Conservation (phyloP, 441 rosid genomes). For the Eruca vesicaria region DNA sequence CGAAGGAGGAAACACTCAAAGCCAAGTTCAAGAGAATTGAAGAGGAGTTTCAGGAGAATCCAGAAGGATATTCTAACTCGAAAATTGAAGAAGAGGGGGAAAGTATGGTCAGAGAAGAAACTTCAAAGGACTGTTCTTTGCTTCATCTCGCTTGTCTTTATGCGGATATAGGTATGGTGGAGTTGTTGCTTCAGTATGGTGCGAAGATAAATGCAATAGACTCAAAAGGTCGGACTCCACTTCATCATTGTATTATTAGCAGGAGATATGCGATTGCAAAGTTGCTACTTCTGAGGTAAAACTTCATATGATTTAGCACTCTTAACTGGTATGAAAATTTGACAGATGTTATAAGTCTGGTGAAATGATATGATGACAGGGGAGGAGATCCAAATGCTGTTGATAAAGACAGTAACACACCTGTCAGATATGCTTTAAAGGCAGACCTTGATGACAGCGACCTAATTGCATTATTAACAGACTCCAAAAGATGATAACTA, state of each 20-base stretch:
- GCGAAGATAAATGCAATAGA: conserved; percentile 72
- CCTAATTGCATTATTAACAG: conserved; percentile 52
- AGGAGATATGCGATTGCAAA: conserved; percentile 70
- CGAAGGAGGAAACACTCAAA: conserved; percentile 37
- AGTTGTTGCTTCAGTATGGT: conserved; percentile 87
- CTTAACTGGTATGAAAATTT: not conserved
- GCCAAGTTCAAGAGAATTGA: conserved; percentile 40
- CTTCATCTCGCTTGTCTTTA: conserved; percentile 93
- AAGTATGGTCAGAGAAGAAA: conserved; percentile 47
- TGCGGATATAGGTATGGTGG: conserved; percentile 88
- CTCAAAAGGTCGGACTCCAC: conserved; percentile 70
- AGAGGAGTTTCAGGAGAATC: conserved; percentile 46
- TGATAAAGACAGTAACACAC: conserved; percentile 53
- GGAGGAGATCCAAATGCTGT: conserved; percentile 79
- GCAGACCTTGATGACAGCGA: conserved; percentile 57
- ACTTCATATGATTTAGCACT: conserved; percentile 2
- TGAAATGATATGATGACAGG: conserved; percentile 48
- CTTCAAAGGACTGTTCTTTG: conserved; percentile 63
- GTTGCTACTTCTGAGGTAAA: conserved; percentile 77
- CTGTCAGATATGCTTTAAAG: conserved; percentile 52
- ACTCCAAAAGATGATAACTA: conserved; percentile 42
- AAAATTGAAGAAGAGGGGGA: conserved; percentile 34
- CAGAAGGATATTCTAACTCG: conserved; percentile 42
- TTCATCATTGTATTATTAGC: conserved; percentile 69
- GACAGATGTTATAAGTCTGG: not conserved